Percentiles rank a stretch among this genome's conserved stretches.
These are phyloP conservation scores for Ceratonia siliqua DNA, from an alignment of 306 rosid species.

Conservation along the genomic window DNA sequence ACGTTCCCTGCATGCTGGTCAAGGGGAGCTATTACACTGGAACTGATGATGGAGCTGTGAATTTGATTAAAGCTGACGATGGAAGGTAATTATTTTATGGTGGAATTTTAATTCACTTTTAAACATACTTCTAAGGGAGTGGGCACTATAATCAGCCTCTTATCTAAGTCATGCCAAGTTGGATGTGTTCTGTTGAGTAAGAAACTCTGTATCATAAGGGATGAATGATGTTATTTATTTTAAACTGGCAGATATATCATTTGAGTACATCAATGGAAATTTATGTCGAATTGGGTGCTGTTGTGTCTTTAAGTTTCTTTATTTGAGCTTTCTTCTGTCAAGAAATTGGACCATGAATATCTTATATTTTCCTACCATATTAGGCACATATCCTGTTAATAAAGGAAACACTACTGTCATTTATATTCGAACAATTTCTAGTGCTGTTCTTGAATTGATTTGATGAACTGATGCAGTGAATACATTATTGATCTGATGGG, in stretches of 20 bases:
- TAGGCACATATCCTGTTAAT: not conserved
- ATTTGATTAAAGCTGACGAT: conserved; percentile 81
- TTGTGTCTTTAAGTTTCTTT: not conserved
- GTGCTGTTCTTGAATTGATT: conserved; percentile 26
- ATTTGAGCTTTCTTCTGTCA: not conserved
- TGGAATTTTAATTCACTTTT: conserved; percentile 24
- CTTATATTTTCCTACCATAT: not conserved
- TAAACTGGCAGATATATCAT: not conserved
- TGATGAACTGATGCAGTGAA: conserved; percentile 56
- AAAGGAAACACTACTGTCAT: not conserved
- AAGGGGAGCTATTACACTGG: conserved; percentile 99
- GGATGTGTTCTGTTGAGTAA: conserved; percentile 12
- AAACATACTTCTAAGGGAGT: conserved; percentile 7
- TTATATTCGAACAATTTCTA: conserved; percentile 9
- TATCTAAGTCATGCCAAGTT: conserved; percentile 26
- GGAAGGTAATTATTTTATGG: conserved; percentile 65
- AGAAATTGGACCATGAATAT: not conserved
- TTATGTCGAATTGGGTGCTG: not conserved
- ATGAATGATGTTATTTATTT: not conserved
- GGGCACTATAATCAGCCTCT: conserved; percentile 26
- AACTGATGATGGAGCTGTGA: conserved; percentile 95
- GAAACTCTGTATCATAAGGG: conserved; percentile 15
- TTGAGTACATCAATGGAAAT: not conserved
- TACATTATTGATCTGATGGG: conserved; percentile 79
- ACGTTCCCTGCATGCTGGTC: conserved; percentile 93